Conservation (phyloP, 441 rosid species). For the Erysimum cheiri region DNA sequence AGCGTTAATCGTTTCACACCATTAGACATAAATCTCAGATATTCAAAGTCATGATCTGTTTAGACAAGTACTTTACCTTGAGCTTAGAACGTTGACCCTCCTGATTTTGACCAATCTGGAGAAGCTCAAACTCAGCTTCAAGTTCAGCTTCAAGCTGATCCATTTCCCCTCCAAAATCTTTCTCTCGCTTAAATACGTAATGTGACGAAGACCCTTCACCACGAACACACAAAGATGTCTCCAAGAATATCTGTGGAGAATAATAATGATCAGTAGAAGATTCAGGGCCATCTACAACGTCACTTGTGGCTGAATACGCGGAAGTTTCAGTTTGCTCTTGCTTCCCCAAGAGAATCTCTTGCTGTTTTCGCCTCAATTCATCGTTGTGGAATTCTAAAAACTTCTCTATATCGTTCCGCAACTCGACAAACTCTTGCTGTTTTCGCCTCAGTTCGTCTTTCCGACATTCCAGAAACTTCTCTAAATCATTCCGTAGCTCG, state of each 20-base stretch:
- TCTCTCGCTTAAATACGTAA: conserved; percentile 42
- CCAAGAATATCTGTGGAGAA: conserved; percentile 43
- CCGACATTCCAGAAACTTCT: conserved; percentile 50
- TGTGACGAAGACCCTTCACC: conserved; percentile 48
- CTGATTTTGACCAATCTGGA: conserved; percentile 60
- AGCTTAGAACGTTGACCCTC: conserved; percentile 34
- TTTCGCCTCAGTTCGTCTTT: conserved; percentile 44
- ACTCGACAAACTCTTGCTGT: conserved; percentile 52
- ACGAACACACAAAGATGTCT: conserved; percentile 39
- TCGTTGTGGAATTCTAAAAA: conserved; percentile 51
- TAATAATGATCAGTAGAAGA: conserved; percentile 40
- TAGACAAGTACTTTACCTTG: conserved; percentile 42
- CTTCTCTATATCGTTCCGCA: conserved; percentile 59
- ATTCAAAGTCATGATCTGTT: background rate
- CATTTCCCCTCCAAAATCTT: conserved; percentile 57
- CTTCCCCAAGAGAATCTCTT: background rate
- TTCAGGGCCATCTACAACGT: conserved; percentile 43
- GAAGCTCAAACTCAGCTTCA: conserved; percentile 66
- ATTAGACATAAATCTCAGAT: no score
- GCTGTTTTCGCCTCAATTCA: conserved; percentile 39
- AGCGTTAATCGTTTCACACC: background rate
- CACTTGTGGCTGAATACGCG: conserved; percentile 46
- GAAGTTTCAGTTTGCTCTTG: conserved; percentile 36
- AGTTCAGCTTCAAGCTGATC: conserved; percentile 81
- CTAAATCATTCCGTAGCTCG: conserved; percentile 64